Evolutionary conservation across 129 eudicot species (phyloP).

Genomic region (Calendula officinalis): DNA sequence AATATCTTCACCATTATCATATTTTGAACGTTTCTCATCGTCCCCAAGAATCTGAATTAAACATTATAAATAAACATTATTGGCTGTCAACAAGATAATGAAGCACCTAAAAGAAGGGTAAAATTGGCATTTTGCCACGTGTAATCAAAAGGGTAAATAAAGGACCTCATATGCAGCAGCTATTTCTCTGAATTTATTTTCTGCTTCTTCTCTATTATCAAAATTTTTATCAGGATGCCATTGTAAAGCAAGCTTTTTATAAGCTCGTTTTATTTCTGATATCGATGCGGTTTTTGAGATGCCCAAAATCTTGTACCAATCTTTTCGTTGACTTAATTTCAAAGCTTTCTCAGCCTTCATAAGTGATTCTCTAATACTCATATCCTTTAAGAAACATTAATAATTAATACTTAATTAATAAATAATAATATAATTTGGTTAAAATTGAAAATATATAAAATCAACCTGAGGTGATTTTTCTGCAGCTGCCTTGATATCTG

Average conservation of each 20-base stretch:
- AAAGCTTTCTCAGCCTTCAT: slow-evolving; percentile 83
- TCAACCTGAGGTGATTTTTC: slow-evolving; percentile 94
- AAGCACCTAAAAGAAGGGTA: too few species aligned
- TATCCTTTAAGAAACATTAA: slow-evolving; percentile 48
- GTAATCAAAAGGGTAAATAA: slow-evolving; percentile 8
- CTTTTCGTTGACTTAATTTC: slow-evolving; percentile 93
- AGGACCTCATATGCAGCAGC: slow-evolving; percentile 98
- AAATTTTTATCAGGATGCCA: slow-evolving; percentile 99
- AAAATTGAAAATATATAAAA: background rate
- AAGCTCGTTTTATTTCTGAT: slow-evolving; percentile 85
- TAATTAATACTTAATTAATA: background rate
- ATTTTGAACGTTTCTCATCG: slow-evolving; percentile 85
- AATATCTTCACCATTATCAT: slow-evolving; percentile 85
- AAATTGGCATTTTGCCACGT: background rate
- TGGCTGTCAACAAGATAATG: too few species aligned
- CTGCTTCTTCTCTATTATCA: slow-evolving; percentile 96
- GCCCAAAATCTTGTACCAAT: slow-evolving; percentile 96
- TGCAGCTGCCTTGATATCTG: slow-evolving; percentile 85
- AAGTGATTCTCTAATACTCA: slow-evolving; percentile 65
- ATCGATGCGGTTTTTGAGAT: slow-evolving; percentile 74
- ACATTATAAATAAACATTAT: slow-evolving; percentile 5
- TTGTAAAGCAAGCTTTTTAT: slow-evolving; percentile 88
- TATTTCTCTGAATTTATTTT: slow-evolving; percentile 83
- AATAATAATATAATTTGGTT: background rate
- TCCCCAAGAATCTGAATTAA: slow-evolving; percentile 75